Evolutionary conservation across 1,284 basidiomycete genomes (phyloP), one percentile per base, ranked within the genome.

Genomic region (Cutaneotrichosporon curvatum): DNA sequence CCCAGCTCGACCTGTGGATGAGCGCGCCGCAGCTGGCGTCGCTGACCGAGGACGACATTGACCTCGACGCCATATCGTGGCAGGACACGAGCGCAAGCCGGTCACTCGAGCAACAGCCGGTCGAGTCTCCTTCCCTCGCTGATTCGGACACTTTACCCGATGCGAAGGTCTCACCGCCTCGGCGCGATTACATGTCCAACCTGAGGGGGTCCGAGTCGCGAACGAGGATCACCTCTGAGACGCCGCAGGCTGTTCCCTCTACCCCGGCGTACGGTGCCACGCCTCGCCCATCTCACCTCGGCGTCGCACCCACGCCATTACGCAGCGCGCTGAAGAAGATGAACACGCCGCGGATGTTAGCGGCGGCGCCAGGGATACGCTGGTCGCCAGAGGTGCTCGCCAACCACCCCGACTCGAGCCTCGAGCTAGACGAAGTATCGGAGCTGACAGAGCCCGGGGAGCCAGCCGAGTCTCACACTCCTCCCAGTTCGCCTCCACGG

Each of bases 351-450:
- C 42, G 35, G 16, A 36, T 37, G n/a, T 6, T 31, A 3, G 33
- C 28, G n/a, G 35, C 23, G 18, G 35, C 42, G 19, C 41, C 41
- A 4, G 18, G 33, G 1, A 34, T 44, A 23, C 35, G 42, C 10
- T 44, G 42, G 42, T 37, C 33, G n/a, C 42, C 42, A n/a, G 42
- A 44, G 10, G 42, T 44, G 9, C 14, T 44, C 14, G 42, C 35
- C 19, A 34, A 34, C n/a, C 32, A 14, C 32, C 21, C 21, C 10
- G 37, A 38, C 11, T 16, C 16, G 37, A 38, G 37, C 20, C 12
- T 15, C 37, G 37, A 38, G 20, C 12, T 22, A 12, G 37, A 22
- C 20, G 34, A 18, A 15, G 40, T 28, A 9, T 20, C 22, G 14
- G 41, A 43, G 41, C 22, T n/a, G 34, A n/a, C 9, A 3, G 32